Conservation (phyloP, 23 red algal genomes). For the Rhodosorus marinus region DNA sequence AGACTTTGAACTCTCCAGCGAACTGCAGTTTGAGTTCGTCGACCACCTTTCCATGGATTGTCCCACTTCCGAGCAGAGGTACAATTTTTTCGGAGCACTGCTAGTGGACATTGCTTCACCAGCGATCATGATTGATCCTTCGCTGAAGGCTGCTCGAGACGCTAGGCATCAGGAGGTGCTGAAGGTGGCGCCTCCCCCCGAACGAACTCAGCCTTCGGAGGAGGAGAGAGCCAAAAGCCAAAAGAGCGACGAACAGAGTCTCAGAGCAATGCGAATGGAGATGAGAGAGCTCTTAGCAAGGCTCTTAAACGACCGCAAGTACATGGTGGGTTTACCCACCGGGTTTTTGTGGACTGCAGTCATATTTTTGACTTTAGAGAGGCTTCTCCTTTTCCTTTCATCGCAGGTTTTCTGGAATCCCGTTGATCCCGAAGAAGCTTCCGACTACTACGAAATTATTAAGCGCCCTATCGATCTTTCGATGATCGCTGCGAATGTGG, state of each 20-base stretch:
- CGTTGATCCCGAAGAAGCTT: slow-evolving; percentile 34
- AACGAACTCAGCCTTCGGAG: slow-evolving; percentile 1
- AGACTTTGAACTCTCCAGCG: slow-evolving; percentile 28
- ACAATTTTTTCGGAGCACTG: slow-evolving; percentile 56
- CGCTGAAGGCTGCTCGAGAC: slow-evolving; percentile 6
- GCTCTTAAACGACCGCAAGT: slow-evolving; percentile 37
- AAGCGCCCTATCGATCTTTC: slow-evolving; percentile 70
- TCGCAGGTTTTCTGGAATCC: slow-evolving; percentile 69
- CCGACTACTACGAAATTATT: slow-evolving; percentile 87
- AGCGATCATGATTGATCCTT: slow-evolving; percentile 10
- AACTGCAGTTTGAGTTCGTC: slow-evolving; percentile 17
- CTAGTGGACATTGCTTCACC: slow-evolving; percentile 8
- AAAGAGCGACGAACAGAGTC: slow-evolving; percentile 23
- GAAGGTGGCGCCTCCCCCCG: slow-evolving; percentile 29
- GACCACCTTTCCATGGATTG: slow-evolving; percentile 15
- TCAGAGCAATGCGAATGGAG: slow-evolving; percentile 56
- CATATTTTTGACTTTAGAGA: too few relatives aligned
- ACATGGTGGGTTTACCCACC: too few relatives aligned
- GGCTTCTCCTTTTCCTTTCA: too few relatives aligned
- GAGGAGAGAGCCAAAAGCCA: slow-evolving; percentile 5
- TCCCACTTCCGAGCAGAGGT: too few relatives aligned
- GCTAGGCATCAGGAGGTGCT: slow-evolving; percentile 22
- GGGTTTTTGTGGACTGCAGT: too few relatives aligned
- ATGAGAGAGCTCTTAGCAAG: slow-evolving; percentile 64
- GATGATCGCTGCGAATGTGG: slow-evolving; percentile 31